A percentile compares a stretch with the other conserved stretches of the same genome.
phyloP scores from a whole-genome alignment of 163 green algal species.

The Prototheca cutis region DNA sequence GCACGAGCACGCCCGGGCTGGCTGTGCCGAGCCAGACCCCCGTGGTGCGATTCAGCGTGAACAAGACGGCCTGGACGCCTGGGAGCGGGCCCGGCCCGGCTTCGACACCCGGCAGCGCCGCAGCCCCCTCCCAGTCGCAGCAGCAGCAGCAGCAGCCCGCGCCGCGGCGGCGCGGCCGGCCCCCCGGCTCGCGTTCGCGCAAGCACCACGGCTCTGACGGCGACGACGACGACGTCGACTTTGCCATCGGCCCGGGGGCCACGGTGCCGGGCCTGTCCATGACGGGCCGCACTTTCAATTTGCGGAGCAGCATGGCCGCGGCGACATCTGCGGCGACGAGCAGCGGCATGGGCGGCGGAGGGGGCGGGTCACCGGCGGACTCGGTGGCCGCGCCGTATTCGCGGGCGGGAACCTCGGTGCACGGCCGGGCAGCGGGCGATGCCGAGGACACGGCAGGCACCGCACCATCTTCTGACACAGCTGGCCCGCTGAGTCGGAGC shows the following conservation, averaged over 20 bases:
- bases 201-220: neutral
- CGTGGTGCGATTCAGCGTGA: neutral
- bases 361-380: neutral
- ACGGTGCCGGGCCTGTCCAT: neutral
- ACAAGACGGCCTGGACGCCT: neutral
- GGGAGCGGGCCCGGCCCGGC: neutral
- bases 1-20: no score
- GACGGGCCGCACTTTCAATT: conserved; percentile 2
- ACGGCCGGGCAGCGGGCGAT: neutral
- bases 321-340: neutral
- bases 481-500: neutral
- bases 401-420: neutral
- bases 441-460: conserved; percentile 6
- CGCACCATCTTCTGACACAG: neutral
- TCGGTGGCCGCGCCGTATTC: conserved; percentile 1
- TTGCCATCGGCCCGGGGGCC: neutral
- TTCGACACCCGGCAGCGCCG: neutral
- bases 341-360: conserved; percentile 3
- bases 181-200: neutral
- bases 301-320: conserved; percentile 1
- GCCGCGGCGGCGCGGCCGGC: neutral
- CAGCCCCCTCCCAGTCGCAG: no score
- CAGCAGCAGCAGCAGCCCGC: no score
- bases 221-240: conserved; percentile 3
- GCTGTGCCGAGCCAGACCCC: neutral